phyloP scores from a whole-genome alignment of 2,329 filamentous ascomycete species.

The Aspergillus aculeatinus region DNA sequence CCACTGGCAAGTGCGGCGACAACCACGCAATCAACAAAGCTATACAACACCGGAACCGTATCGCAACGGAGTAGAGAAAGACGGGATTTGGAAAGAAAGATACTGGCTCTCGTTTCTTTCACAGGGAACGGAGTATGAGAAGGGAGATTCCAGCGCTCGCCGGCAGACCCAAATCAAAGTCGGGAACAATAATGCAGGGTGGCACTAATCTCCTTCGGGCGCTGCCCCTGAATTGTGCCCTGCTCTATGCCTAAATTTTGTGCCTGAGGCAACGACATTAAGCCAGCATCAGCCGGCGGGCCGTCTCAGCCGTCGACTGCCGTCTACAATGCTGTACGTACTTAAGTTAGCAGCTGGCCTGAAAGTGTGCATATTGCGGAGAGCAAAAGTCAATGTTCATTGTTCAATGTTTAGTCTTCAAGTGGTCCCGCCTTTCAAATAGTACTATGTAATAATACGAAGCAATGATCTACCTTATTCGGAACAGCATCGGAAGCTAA shows the following conservation, averaged over 20 bases:
- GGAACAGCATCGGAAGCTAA: background rate
- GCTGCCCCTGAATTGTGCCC: background rate
- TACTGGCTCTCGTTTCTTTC: background rate
- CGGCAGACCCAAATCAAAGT: background rate
- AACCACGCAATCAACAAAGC: background rate
- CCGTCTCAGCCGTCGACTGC: background rate
- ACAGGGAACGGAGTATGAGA: background rate
- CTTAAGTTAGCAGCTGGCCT: too few relatives aligned
- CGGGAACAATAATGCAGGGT: background rate
- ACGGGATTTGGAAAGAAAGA: background rate
- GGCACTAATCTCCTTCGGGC: background rate
- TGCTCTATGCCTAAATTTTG: too few relatives aligned
- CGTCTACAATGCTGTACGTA: too few relatives aligned
- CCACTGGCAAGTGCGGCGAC: background rate
- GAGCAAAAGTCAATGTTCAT: too few relatives aligned
- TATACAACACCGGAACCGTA: background rate
- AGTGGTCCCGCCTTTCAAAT: background rate
- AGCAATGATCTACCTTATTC: background rate
- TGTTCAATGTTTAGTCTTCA: too few relatives aligned
- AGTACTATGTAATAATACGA: background rate
- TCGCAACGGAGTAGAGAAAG: background rate
- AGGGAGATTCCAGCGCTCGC: background rate
- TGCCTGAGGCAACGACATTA: background rate
- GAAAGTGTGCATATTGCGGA: too few relatives aligned
- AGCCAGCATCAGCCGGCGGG: background rate